Evolutionary conservation across 352 stramenopile genomes (phyloP).

Genomic region (Phytopythium litorale): DNA sequence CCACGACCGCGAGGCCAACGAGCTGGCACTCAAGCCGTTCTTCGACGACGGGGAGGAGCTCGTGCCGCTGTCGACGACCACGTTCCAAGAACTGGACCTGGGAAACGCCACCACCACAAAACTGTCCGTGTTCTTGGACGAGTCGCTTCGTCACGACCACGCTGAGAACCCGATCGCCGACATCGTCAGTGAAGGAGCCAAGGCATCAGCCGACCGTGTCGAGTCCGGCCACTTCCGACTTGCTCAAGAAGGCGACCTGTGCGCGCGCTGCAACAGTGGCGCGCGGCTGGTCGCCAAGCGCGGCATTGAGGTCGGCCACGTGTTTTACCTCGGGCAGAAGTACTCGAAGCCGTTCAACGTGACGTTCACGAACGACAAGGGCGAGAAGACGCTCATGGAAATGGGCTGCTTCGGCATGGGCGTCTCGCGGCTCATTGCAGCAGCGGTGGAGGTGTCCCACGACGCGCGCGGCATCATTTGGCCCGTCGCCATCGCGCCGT

Average conservation of each 20-base stretch:
- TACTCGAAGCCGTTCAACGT: conserved; percentile 82
- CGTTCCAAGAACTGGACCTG: conserved; percentile 19
- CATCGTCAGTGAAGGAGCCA: conserved; percentile 10
- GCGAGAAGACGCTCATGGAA: conserved; percentile 60
- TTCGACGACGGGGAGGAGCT: conserved; percentile 55
- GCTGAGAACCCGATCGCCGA: conserved; percentile 6
- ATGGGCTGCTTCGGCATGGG: conserved; percentile 91
- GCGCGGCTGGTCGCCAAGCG: conserved; percentile 60
- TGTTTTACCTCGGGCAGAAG: conserved; percentile 89
- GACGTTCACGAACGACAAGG: conserved; percentile 45
- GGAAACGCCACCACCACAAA: conserved; percentile 10
- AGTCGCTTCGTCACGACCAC: conserved; percentile 39
- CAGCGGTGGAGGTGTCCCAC: conserved; percentile 74
- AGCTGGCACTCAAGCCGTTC: conserved; percentile 66
- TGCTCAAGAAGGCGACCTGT: conserved; percentile 63
- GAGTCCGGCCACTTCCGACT: conserved; percentile 59
- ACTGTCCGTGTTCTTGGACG: conserved; percentile 64
- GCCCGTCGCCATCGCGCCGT: conserved; percentile 77
- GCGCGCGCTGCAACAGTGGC: conserved; percentile 39
- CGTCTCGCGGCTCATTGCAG: conserved; percentile 76
- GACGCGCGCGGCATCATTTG: conserved; percentile 79
- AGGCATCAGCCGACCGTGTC: conserved; percentile 9
- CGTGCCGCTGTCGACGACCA: conserved; percentile 23
- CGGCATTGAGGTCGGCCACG: conserved; percentile 87
- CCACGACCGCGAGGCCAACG: conserved; percentile 60